phyloP scores from a whole-genome alignment of 169 alveolate species.

The Cryptosporidium sp. region DNA sequence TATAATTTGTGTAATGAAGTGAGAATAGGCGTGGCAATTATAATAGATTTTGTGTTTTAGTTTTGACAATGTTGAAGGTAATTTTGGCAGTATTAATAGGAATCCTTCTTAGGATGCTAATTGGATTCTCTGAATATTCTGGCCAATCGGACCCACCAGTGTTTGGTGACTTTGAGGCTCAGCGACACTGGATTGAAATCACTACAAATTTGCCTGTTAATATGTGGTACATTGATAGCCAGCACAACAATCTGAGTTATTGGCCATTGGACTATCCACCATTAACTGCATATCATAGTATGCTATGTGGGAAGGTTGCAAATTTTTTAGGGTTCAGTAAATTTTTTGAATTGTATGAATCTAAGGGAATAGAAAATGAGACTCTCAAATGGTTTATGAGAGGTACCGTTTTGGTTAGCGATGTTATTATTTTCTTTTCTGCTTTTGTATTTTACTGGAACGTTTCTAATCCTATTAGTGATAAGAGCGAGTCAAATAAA shows the following conservation, averaged over 20 bases:
- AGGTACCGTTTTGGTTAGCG: conserved; percentile 87
- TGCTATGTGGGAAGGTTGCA: conserved; percentile 71
- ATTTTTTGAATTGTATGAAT: conserved; percentile 80
- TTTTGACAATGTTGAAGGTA: conserved; percentile 17
- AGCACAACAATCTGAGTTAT: conserved; percentile 82
- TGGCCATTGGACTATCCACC: conserved; percentile 95
- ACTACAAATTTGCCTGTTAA: conserved; percentile 80
- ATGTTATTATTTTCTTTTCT: conserved; percentile 83
- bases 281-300: conserved; percentile 89
- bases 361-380: conserved; percentile 86
- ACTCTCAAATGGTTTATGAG: conserved; percentile 87
- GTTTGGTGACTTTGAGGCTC: conserved; percentile 93
- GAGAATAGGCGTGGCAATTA: neutral
- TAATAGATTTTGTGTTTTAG: conserved; percentile 1
- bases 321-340: conserved; percentile 79
- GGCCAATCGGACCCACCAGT: conserved; percentile 84
- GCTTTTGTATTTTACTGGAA: conserved; percentile 74
- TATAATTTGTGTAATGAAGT: conserved; percentile 3
- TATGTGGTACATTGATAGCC: conserved; percentile 80
- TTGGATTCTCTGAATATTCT: conserved; percentile 74
- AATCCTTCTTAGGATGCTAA: conserved; percentile 64
- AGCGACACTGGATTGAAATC: conserved; percentile 93
- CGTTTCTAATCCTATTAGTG: conserved; percentile 38
- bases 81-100: conserved; percentile 63
- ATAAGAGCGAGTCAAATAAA: conserved; percentile 37